Percentiles rank a stretch among this genome's conserved stretches.
Conservation (phyloP, 495 filamentous ascomycete genomes). For the Pseudoneurospora amorphoporcata region DNA sequence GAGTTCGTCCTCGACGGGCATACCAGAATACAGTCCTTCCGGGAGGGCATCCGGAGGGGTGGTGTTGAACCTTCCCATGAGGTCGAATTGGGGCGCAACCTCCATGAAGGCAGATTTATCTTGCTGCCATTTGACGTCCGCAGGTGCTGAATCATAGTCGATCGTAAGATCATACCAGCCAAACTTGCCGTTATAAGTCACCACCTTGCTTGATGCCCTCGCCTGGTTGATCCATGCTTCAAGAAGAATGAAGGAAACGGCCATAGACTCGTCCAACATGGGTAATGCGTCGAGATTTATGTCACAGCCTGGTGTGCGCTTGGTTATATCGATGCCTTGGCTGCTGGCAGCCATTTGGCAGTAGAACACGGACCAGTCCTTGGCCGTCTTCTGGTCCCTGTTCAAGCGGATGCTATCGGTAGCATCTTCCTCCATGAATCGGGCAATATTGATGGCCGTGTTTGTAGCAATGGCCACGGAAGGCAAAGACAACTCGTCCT, state of each 20-base stretch:
- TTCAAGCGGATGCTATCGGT: background rate
- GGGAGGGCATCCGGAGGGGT: background rate
- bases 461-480: constrained; percentile 2
- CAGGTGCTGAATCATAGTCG: background rate
- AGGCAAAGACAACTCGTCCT: background rate
- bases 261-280: background rate
- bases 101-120: background rate
- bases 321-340: background rate
- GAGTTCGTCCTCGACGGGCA: background rate
- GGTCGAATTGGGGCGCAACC: background rate
- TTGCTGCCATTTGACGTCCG: background rate
- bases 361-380: background rate
- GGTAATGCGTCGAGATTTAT: background rate
- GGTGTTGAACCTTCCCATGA: background rate
- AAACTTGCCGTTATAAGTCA: background rate
- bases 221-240: background rate
- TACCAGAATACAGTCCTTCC: background rate
- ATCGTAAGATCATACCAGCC: constrained; percentile 1
- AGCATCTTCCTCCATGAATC: constrained; percentile 1
- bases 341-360: background rate
- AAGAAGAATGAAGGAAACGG: background rate
- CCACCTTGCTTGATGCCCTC: background rate
- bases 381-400: background rate
- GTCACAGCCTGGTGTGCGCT: background rate
- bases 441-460: constrained; percentile 3